phyloP scores from a whole-genome alignment of 805 yeast genomes.

The Zygosaccharomyces kombuchaensis region DNA sequence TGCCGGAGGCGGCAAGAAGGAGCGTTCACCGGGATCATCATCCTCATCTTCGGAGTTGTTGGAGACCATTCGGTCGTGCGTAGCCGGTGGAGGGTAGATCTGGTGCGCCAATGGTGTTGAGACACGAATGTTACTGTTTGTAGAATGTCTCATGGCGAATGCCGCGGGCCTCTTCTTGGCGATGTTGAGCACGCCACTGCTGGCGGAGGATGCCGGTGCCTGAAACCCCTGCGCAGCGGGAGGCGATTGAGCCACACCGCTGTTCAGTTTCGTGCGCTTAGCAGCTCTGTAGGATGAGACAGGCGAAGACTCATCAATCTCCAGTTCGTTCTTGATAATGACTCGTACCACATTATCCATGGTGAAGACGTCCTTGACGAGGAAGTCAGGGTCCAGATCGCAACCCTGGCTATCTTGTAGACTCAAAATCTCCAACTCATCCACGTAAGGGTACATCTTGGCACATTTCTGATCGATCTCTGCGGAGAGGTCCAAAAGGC shows the following conservation, averaged over 20 bases:
- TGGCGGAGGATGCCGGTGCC: constrained; percentile 9
- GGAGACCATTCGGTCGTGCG: constrained; percentile 14
- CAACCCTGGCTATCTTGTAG: constrained; percentile 65
- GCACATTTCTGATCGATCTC: constrained; percentile 54
- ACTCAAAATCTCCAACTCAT: constrained; percentile 49
- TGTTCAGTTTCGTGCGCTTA: constrained; percentile 26
- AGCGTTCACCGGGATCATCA: constrained; percentile 32
- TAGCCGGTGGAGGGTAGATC: constrained; percentile 34
- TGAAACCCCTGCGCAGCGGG: constrained; percentile 5
- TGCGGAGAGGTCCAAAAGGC: constrained; percentile 46
- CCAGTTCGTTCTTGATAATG: constrained; percentile 40
- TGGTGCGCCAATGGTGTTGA: constrained; percentile 41
- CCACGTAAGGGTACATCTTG: constrained; percentile 58
- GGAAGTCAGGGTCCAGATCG: constrained; percentile 76
- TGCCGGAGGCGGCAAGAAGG: constrained; percentile 37
- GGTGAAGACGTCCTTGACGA: constrained; percentile 60
- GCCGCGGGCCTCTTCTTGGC: constrained; percentile 24
- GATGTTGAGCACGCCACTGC: constrained; percentile 19
- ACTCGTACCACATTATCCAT: constrained; percentile 45
- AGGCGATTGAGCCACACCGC: constrained; percentile 15
- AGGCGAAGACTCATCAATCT: constrained; percentile 22
- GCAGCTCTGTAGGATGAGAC: constrained; percentile 23
- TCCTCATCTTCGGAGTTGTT: constrained; percentile 33
- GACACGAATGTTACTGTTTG: constrained; percentile 24
- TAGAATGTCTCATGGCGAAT: constrained; percentile 11